Evolutionary conservation across 169 alveolate species (phyloP).

Genomic region (Babesia ovis): DNA sequence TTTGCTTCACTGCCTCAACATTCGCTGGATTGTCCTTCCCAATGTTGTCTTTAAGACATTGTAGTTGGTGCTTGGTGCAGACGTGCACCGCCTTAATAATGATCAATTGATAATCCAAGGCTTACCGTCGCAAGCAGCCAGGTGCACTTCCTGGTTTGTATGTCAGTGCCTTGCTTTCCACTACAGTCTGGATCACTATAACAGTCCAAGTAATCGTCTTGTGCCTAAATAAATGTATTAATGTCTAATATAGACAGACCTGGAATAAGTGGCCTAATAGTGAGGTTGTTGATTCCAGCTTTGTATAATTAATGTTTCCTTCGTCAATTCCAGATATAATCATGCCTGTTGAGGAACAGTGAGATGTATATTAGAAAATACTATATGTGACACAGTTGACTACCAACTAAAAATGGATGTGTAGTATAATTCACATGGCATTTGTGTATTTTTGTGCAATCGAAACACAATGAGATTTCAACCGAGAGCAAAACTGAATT

Average conservation of each 20-base stretch:
- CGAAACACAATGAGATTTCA: too few species aligned
- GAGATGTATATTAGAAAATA: background rate
- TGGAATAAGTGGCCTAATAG: constrained; percentile 76
- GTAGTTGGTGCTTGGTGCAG: constrained; percentile 59
- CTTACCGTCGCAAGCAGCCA: constrained; percentile 75
- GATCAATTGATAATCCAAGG: background rate
- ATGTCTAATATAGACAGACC: constrained; percentile 17
- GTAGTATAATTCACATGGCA: too few species aligned
- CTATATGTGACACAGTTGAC: background rate
- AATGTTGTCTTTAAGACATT: constrained; percentile 64
- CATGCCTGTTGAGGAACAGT: constrained; percentile 63
- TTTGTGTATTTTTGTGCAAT: too few species aligned
- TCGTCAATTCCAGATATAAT: constrained; percentile 59
- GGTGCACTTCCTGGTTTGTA: constrained; percentile 75
- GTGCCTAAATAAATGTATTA: constrained; percentile 50
- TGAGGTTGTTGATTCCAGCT: constrained; percentile 67
- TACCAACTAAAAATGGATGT: background rate
- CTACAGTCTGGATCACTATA: constrained; percentile 65
- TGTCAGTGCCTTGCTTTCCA: constrained; percentile 80
- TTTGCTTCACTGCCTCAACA: constrained; percentile 63
- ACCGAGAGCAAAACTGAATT: too few species aligned
- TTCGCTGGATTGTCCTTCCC: constrained; percentile 65
- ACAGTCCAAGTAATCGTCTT: constrained; percentile 75
- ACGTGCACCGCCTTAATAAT: constrained; percentile 63
- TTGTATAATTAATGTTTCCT: constrained; percentile 66